These are phyloP conservation scores for Mycena kentingensis DNA, from an alignment of 768 basidiomycete genomes.

Conservation along the genomic window DNA sequence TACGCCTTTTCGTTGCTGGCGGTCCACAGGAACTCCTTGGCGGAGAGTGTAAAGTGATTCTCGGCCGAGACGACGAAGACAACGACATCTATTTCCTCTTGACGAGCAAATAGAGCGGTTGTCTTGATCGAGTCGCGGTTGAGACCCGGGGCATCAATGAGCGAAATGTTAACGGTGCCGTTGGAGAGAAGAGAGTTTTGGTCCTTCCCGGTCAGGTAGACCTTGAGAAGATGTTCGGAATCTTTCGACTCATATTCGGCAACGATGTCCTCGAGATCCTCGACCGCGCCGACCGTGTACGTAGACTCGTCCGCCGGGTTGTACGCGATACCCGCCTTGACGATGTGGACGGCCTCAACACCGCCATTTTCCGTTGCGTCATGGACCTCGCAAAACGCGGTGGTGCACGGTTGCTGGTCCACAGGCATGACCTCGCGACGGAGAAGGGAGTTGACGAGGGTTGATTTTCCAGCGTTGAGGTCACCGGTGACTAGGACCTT, in stretches of 20 bases:
- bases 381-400: conserved; percentile 95
- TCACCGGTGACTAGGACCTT: conserved; percentile 98
- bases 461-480: conserved; percentile 97
- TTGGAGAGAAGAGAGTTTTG: conserved; percentile 88
- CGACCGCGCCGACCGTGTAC: conserved; percentile 65
- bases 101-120: conserved; percentile 91
- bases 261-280: conserved; percentile 78
- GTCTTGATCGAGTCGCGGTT: conserved; percentile 95
- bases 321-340: conserved; percentile 71
- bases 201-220: conserved; percentile 84
- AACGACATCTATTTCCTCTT: conserved; percentile 97
- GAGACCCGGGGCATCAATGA: conserved; percentile 97
- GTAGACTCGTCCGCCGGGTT: conserved; percentile 72
- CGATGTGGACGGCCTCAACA: conserved; percentile 82
- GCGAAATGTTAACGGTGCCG: conserved; percentile 94
- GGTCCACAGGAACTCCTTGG: conserved; percentile 89
- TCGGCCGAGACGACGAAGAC: conserved; percentile 98
- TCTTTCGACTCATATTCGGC: conserved; percentile 62
- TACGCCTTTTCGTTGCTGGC: conserved; percentile 98
- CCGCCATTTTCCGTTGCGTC: conserved; percentile 82
- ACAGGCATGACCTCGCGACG: conserved; percentile 92
- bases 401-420: conserved; percentile 97
- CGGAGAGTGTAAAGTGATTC: conserved; percentile 97
- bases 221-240: conserved; percentile 74
- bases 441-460: conserved; percentile 94